Percentiles rank a stretch among this genome's conserved stretches.
Evolutionary conservation across 1,284 basidiomycete genomes (phyloP).

Genomic region (Coniferiporia weirii): DNA sequence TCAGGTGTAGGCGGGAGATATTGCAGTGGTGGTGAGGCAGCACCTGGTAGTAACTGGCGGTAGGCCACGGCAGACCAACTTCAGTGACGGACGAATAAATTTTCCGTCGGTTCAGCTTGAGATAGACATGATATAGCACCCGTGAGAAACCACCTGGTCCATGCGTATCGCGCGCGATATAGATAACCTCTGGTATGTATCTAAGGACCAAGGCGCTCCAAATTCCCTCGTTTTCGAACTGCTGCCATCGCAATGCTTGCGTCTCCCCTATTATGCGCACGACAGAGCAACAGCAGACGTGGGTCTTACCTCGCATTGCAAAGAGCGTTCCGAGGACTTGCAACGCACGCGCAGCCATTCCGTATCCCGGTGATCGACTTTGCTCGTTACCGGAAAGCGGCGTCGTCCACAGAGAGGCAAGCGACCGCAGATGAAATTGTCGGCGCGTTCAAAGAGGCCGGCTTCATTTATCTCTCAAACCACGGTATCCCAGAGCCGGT

Average conservation of each 20-base stretch:
- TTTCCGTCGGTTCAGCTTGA: too few relatives aligned
- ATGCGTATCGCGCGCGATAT: too few relatives aligned
- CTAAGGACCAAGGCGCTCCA: too few relatives aligned
- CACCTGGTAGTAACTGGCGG: too few relatives aligned
- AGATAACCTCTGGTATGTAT: too few relatives aligned
- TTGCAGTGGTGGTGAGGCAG: too few relatives aligned
- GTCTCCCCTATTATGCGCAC: background rate
- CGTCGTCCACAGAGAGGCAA: constrained; percentile 50
- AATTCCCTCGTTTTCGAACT: background rate
- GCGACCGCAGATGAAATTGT: constrained; percentile 65
- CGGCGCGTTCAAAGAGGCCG: constrained; percentile 70
- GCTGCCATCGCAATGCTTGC: background rate
- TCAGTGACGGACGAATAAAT: too few relatives aligned
- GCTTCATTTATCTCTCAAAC: constrained; percentile 67
- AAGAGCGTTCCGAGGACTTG: constrained; percentile 5
- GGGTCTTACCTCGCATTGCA: background rate
- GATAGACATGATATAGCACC: too few relatives aligned
- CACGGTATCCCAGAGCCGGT: constrained; percentile 57
- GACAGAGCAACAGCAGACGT: background rate
- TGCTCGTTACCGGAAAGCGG: constrained; percentile 51
- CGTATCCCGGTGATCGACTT: constrained; percentile 76
- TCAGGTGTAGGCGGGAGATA: too few relatives aligned
- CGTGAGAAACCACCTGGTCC: too few relatives aligned
- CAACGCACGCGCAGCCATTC: constrained; percentile 19
- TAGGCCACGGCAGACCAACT: too few relatives aligned